These are phyloP conservation scores for Rhodomyrtus psidioides DNA, from an alignment of 441 rosid species.

Conservation along the genomic window DNA sequence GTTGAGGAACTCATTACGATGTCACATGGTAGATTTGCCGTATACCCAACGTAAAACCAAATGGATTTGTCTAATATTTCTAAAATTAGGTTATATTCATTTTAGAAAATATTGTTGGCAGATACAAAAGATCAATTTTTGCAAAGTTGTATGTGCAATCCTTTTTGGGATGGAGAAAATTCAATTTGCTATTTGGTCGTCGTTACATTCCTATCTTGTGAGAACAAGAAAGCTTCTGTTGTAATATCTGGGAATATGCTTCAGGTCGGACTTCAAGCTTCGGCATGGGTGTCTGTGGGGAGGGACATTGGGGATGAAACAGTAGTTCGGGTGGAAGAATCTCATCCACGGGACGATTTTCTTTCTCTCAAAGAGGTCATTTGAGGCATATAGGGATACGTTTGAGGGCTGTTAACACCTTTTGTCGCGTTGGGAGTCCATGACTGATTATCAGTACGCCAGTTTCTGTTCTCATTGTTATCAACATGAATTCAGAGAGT, in stretches of 20 bases:
- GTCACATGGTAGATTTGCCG: neutral
- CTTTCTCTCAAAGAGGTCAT: constrained; percentile 56
- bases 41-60: neutral
- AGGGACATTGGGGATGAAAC: constrained; percentile 75
- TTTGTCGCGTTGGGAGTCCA: neutral
- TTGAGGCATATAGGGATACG: neutral
- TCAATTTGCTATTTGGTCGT: neutral
- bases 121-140: neutral
- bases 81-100: neutral
- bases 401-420: neutral
- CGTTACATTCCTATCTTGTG: neutral
- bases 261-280: constrained; percentile 82
- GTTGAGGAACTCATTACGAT: neutral
- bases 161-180: neutral
- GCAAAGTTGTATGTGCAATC: neutral
- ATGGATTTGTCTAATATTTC: neutral
- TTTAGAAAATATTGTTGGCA: neutral
- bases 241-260: neutral
- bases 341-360: constrained; percentile 74
- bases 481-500: neutral
- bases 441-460: neutral
- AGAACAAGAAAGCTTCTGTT: neutral
- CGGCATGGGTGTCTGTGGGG: constrained; percentile 79
- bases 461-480: neutral
- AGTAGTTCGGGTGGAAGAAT: constrained; percentile 71